Conservation (phyloP, 2,329 filamentous ascomycete species). For the Fusarium sp. region DNA sequence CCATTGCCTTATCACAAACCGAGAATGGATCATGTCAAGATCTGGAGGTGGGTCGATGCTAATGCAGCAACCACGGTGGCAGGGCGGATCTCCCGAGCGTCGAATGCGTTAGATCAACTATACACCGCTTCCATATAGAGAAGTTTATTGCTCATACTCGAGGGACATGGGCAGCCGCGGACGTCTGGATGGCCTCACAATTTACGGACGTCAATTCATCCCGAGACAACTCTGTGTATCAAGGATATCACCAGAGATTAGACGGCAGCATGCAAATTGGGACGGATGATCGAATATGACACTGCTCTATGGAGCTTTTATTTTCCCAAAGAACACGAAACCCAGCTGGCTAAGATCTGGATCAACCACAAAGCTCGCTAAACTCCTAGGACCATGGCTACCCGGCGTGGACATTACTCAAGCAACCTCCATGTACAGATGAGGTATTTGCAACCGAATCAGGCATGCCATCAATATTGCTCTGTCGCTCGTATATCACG, state of each 20-base stretch:
- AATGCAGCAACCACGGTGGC: not conserved
- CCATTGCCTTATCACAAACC: not conserved
- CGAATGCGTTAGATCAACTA: not conserved
- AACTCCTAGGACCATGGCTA: not conserved
- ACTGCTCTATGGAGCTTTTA: slow-evolving; percentile 6
- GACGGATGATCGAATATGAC: not conserved
- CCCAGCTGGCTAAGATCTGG: not conserved
- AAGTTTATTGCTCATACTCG: not conserved
- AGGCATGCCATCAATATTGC: not conserved
- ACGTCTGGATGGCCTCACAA: not conserved
- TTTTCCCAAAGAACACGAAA: not conserved
- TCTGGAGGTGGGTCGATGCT: slow-evolving; percentile 7
- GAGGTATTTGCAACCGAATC: not conserved
- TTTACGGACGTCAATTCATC: not conserved
- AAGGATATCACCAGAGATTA: not conserved
- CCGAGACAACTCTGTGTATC: not conserved
- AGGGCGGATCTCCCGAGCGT: not conserved
- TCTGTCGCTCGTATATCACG: not conserved
- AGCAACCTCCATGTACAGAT: not conserved
- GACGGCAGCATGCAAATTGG: not conserved
- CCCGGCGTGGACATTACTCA: not conserved
- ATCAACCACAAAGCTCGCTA: slow-evolving; percentile 5
- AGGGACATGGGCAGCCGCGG: not conserved
- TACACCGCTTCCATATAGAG: slow-evolving; percentile 1
- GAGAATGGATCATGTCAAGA: slow-evolving; percentile 4